phyloP scores from a whole-genome alignment of 208 protist genomes.

The Crithidia thermophila region DNA sequence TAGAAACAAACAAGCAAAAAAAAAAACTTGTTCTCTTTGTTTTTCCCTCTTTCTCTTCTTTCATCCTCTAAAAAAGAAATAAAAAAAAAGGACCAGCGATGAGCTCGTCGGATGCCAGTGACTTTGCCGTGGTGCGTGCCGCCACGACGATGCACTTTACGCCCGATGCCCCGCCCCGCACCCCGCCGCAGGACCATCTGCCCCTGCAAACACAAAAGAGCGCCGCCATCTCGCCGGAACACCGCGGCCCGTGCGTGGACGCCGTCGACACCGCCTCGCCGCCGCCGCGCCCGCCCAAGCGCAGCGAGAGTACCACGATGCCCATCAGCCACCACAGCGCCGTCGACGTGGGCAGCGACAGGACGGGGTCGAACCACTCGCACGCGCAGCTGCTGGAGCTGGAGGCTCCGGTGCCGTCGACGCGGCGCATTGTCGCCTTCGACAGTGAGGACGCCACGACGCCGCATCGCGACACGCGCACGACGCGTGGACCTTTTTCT shows the following conservation, averaged over 20 bases:
- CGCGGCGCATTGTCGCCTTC: background rate
- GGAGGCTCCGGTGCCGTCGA: background rate
- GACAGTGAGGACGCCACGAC: slow-evolving; percentile 3
- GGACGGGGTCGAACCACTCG: background rate
- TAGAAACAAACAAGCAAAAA: background rate
- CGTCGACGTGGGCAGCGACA: background rate
- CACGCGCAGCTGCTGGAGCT: slow-evolving; percentile 16
- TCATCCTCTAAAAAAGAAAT: background rate
- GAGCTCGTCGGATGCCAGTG: background rate
- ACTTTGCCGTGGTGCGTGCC: background rate
- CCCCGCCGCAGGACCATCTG: background rate
- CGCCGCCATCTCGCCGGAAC: background rate
- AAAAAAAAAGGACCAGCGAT: background rate
- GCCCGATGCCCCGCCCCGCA: background rate
- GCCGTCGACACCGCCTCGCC: slow-evolving; percentile 16
- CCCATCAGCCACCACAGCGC: background rate
- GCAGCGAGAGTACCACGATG: background rate
- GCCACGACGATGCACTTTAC: slow-evolving; percentile 14
- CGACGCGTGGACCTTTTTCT: slow-evolving; percentile 2
- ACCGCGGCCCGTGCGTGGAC: background rate
- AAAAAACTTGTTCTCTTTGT: background rate
- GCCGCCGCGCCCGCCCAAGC: slow-evolving; percentile 24
- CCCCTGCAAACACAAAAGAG: background rate
- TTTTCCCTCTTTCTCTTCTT: background rate
- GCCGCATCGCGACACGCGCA: background rate